Base-by-base conservation (phyloP, 768 basidiomycete species). In the Hemileccinum impolitum region DNA sequence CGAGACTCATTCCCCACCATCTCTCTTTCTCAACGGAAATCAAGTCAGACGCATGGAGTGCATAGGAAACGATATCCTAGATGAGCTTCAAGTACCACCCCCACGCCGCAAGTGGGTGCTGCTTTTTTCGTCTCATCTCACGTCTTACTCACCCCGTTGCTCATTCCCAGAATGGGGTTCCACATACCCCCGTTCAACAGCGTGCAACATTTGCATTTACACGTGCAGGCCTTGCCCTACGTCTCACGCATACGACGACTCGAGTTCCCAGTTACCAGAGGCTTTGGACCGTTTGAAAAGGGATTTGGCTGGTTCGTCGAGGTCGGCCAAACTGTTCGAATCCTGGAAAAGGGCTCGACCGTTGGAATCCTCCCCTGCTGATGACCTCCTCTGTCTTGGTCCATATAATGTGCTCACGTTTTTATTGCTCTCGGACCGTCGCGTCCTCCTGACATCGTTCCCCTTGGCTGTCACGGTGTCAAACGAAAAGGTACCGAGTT, bases 131-230 rank as follows among this genome's bases (percentile, higher is more conserved):
- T 35, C 6, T 10, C 9, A 1, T 21, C 32, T 10, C n/a, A 40
- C 23, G 15, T 45, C 3, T 18, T 7, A 42, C 38, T 47, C 28
- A 50, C 18, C 4, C 10, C 25, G 26, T 14, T n/a, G n/a, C n/a
- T n/a, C n/a, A n/a, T n/a, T 48, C 21, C 12, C 36, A 89, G 89
- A 53, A 72, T 90, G 70, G 88, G 89, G 1, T 91, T 90, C 59
- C 88, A 91, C 61, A 86, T 90, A 45, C 85, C 88, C 0, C 89
- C 89, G 0, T 87, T 85, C 65, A 84, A 79, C 49, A 83, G 81
- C 30, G 75, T 90, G 6, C 60, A 80, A 31, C 88, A 91, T 60
- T 71, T 91, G 14, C 89, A 90, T 62, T 66, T 91, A 34, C 89
- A 90, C 59, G 79, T 85, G 19, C 84, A 86, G 40, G 81, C 71